phyloP scores from a whole-genome alignment of 2,329 filamentous ascomycete genomes.

The Aspergillus latus region DNA sequence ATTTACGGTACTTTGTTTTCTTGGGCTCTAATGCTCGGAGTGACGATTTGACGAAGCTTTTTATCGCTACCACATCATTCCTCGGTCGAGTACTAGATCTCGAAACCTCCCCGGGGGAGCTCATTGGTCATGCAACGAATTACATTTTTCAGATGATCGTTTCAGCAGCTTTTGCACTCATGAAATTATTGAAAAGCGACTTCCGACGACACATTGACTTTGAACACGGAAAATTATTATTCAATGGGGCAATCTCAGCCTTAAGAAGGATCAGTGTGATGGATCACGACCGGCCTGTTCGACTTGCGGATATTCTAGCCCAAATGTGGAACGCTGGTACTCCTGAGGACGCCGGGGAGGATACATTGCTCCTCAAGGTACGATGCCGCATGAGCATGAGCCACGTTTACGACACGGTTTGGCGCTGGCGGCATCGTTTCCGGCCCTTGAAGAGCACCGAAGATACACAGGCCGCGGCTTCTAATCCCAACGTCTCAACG shows the following conservation, averaged over 20 bases:
- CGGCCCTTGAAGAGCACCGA: conserved; percentile 61
- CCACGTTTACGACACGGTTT: conserved; percentile 65
- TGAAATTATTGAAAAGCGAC: conserved; percentile 65
- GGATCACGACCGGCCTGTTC: conserved; percentile 62
- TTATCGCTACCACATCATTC: conserved; percentile 47
- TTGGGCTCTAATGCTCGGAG: conserved; percentile 45
- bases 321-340: conserved; percentile 61
- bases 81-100: conserved; percentile 47
- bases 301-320: conserved; percentile 63
- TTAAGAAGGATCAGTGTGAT: conserved; percentile 60
- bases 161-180: conserved; percentile 61
- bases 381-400: conserved; percentile 66
- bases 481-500: conserved; percentile 40
- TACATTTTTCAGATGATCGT: conserved; percentile 67
- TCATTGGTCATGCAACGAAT: conserved; percentile 55
- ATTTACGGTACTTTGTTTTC: conserved; percentile 49
- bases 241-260: conserved; percentile 58
- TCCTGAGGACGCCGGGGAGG: conserved; percentile 34
- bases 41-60: conserved; percentile 46
- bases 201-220: conserved; percentile 58
- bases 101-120: conserved; percentile 45
- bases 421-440: conserved; percentile 64
- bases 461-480: conserved; percentile 63
- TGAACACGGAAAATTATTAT: conserved; percentile 55
- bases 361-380: conserved; percentile 58